Conservation (phyloP, 2,329 filamentous ascomycete species). For the Diaporthe sp. region DNA sequence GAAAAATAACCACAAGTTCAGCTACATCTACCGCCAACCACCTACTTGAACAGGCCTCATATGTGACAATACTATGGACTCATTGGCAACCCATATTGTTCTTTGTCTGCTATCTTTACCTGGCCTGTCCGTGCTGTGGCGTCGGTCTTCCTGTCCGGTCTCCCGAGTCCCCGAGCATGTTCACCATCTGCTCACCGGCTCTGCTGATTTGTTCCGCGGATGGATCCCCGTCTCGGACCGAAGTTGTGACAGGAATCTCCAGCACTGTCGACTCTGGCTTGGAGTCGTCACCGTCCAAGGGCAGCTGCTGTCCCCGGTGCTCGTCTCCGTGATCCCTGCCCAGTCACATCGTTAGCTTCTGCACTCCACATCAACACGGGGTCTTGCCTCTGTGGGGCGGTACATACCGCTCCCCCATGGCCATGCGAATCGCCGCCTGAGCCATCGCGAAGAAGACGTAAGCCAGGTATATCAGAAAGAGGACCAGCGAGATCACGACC, state of each 20-base stretch:
- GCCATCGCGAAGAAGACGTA: slow-evolving; percentile 80
- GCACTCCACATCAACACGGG: not conserved
- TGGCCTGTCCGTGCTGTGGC: slow-evolving; percentile 41
- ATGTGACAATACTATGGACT: not conserved
- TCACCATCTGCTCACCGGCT: slow-evolving; percentile 43
- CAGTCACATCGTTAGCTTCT: slow-evolving; percentile 44
- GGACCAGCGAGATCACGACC: slow-evolving; percentile 79
- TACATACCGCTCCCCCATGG: slow-evolving; percentile 36
- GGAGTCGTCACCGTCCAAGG: slow-evolving; percentile 44
- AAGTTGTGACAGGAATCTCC: slow-evolving; percentile 31
- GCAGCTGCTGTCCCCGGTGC: slow-evolving; percentile 58
- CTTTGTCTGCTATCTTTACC: slow-evolving; percentile 43
- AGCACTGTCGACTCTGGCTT: not conserved
- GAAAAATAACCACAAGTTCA: no score
- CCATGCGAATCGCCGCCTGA: slow-evolving; percentile 72
- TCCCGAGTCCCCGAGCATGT: not conserved
- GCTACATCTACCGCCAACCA: no score
- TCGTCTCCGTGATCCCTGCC: slow-evolving; percentile 72
- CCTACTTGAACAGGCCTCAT: no score
- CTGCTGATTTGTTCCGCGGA: slow-evolving; percentile 18
- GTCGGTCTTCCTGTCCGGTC: slow-evolving; percentile 37
- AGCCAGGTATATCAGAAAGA: slow-evolving; percentile 82
- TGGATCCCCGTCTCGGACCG: not conserved
- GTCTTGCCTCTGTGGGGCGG: not conserved
- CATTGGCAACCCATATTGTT: not conserved